Evolutionary conservation across 2,329 filamentous ascomycete species (phyloP).

Genomic region (Neonectria neomacrospora): DNA sequence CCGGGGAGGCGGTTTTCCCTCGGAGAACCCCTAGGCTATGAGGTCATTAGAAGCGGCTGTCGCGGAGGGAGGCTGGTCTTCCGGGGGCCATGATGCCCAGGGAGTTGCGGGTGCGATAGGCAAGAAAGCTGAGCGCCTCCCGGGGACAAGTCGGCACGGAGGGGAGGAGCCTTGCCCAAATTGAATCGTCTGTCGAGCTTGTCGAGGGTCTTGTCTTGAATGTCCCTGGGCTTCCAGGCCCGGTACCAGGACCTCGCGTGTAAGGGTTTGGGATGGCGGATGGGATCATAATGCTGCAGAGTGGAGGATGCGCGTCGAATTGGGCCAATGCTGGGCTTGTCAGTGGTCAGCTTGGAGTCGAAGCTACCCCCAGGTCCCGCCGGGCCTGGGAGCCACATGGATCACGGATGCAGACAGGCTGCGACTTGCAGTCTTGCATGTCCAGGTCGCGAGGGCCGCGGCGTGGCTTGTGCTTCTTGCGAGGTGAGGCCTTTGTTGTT

Average conservation of each 20-base stretch:
- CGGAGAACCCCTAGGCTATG: constrained; percentile 27
- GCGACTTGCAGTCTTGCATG: constrained; percentile 16
- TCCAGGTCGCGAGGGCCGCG: constrained; percentile 26
- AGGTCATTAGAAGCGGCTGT: constrained; percentile 42
- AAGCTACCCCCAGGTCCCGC: constrained; percentile 27
- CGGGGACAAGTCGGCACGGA: constrained; percentile 41
- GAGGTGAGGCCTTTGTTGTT: constrained; percentile 37
- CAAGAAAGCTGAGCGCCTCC: constrained; percentile 28
- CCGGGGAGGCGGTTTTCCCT: constrained; percentile 10
- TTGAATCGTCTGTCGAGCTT: constrained; percentile 21
- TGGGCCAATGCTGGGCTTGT: constrained; percentile 35
- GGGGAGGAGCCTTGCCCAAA: constrained; percentile 33
- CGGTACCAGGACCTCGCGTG: constrained; percentile 6
- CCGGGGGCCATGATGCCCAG: constrained; percentile 12
- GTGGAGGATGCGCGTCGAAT: constrained; percentile 27
- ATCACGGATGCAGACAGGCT: constrained; percentile 25
- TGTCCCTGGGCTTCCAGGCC: constrained; percentile 32
- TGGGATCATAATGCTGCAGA: constrained; percentile 19
- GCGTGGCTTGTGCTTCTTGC: constrained; percentile 18
- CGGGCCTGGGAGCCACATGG: constrained; percentile 4
- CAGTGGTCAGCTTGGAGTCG: constrained; percentile 35
- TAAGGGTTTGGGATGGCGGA: constrained; percentile 9
- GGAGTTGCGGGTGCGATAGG: constrained; percentile 25
- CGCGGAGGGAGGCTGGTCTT: constrained; percentile 34
- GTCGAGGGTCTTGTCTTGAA: constrained; percentile 24